Conservation (phyloP, 2,329 filamentous ascomycete genomes). For the Colletotrichum tofieldiae region DNA sequence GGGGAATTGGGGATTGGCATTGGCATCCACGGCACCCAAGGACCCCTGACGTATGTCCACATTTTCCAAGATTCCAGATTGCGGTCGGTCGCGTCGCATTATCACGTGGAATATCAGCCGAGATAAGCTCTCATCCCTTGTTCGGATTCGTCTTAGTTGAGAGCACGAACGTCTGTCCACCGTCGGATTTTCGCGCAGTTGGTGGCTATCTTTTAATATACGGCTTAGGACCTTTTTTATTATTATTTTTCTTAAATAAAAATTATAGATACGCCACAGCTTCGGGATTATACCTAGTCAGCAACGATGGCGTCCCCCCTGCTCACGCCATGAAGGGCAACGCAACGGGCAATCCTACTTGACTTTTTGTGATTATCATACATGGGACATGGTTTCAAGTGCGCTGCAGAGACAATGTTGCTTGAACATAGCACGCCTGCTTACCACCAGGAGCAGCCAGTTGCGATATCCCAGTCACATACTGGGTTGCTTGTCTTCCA, state of each 20-base stretch:
- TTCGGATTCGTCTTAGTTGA: neutral
- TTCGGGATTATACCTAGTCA: too few relatives aligned
- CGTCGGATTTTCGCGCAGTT: too few relatives aligned
- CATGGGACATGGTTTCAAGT: slow-evolving; percentile 1
- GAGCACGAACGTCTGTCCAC: too few relatives aligned
- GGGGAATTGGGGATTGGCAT: slow-evolving; percentile 15
- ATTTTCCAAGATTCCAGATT: neutral
- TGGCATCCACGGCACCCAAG: neutral
- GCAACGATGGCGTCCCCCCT: neutral
- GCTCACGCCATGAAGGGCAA: neutral
- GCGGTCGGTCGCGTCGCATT: neutral
- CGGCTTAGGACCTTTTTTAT: too few relatives aligned
- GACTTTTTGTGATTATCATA: neutral
- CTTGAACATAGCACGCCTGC: neutral
- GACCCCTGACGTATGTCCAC: slow-evolving; percentile 11
- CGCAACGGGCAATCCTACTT: neutral
- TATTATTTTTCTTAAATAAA: too few relatives aligned
- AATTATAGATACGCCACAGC: too few relatives aligned
- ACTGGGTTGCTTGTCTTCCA: too few relatives aligned
- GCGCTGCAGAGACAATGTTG: neutral
- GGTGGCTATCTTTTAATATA: too few relatives aligned
- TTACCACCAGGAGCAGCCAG: neutral
- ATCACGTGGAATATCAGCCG: neutral
- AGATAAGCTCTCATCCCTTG: slow-evolving; percentile 5
- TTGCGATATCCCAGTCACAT: neutral